Base-by-base conservation (phyloP, 1,139 yeast genomes). In the Kodamaea fungicola region DNA sequence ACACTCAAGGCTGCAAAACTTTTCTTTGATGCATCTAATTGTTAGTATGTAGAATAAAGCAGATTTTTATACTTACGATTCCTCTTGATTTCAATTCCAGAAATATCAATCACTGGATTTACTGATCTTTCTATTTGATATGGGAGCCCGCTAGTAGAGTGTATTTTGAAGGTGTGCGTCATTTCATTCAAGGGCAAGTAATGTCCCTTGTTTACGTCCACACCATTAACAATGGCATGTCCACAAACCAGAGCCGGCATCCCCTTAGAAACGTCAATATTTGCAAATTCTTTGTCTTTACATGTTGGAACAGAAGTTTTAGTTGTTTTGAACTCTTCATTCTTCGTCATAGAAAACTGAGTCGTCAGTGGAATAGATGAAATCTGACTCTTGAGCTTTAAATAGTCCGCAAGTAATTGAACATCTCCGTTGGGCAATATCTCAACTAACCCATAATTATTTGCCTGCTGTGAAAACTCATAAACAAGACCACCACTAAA, bases 401-500 rank as follows among this genome's bases (percentile, higher is more conserved):
- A 55, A 49, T 70, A 84, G 54, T 84, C 94, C 3, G 67, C 55
- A 34, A 79, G 58, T 2, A 83, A 39, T 28, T 65, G 64, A 2
- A 74, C 80, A 51, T 78, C 72, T 0, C 90, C 92, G 33, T 72
- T 65, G 41, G 74, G 74, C 35, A 60, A 54, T 10, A 83, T 59
- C 38, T 77, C 75, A 2, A 92, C 95, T 30, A 92, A 68, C 0
- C 98, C 98, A 61, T 92, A 92, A 54, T 85, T 79, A 55, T 89
- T 89, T 21, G 83, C 78, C 54, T 88, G 97, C 59, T 89, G 92
- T 2, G 95, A 78, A 61, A 75, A 92, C 58, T 92, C 97, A 57
- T 92, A 92, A 2, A 88, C 94, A 41, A 92, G 68, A 0, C 98
- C 98, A 7, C 98, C 98, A 42, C 92, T 80, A 59, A 89, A 90